Conservation (phyloP, 2,329 filamentous ascomycete species). For the Fusarium graminum region DNA sequence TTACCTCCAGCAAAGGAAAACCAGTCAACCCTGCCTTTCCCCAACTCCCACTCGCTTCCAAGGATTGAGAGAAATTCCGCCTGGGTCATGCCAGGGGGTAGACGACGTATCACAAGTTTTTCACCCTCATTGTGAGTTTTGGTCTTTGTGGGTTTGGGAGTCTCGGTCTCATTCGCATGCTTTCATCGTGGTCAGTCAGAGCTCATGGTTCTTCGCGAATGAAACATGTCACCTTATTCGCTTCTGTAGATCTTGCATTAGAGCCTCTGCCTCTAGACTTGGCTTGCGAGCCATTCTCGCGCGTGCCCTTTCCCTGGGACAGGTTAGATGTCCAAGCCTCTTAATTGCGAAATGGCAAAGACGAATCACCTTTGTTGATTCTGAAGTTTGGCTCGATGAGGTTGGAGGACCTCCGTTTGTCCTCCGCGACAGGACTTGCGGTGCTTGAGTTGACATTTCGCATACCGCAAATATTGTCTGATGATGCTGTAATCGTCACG, state of each 20-base stretch:
- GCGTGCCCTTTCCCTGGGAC: conserved; percentile 42
- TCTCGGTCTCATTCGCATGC: conserved; percentile 49
- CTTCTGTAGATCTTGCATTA: conserved; percentile 49
- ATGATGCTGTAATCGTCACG: conserved; percentile 36
- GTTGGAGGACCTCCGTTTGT: conserved; percentile 51
- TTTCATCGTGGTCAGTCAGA: conserved; percentile 40
- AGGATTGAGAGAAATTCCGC: conserved; percentile 79
- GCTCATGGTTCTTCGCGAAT: conserved; percentile 10
- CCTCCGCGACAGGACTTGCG: conserved; percentile 55
- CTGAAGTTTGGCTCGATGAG: conserved; percentile 46
- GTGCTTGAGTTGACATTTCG: conserved; percentile 55
- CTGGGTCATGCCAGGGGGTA: conserved; percentile 87
- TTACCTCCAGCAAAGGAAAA: conserved; percentile 75
- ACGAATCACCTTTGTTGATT: conserved; percentile 49
- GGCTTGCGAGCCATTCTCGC: conserved; percentile 42
- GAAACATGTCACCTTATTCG: conserved; percentile 47
- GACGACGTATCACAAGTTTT: conserved; percentile 85
- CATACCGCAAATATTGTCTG: conserved; percentile 47
- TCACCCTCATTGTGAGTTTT: conserved; percentile 67
- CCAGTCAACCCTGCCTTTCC: conserved; percentile 89
- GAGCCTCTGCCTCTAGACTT: conserved; percentile 48
- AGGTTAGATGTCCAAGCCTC: conserved; percentile 42
- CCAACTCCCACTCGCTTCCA: conserved; percentile 83
- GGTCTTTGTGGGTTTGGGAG: conserved; percentile 50
- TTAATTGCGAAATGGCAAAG: conserved; percentile 13